Conservation (phyloP, 345 rosid genomes). For the Nasturtium officinale region DNA sequence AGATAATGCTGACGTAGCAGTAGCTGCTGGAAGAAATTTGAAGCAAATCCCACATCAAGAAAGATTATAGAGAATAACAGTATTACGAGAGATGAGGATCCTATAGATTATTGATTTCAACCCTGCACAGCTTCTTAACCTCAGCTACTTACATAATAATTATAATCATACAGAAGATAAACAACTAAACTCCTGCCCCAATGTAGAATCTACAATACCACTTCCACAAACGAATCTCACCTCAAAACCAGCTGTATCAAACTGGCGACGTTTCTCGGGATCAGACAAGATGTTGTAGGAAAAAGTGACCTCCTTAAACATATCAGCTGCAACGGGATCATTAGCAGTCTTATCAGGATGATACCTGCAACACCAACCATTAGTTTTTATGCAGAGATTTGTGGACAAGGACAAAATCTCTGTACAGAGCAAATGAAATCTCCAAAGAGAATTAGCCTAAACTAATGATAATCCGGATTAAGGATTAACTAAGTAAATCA, state of each 20-base stretch:
- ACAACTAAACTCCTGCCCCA: neutral
- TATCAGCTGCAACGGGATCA: slow-evolving; percentile 88
- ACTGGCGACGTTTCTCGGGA: slow-evolving; percentile 83
- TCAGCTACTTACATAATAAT: too few species aligned
- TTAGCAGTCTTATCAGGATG: slow-evolving; percentile 98
- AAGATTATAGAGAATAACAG: neutral
- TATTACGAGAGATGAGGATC: slow-evolving; percentile 6
- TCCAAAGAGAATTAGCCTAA: slow-evolving; percentile 21
- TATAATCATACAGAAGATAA: neutral
- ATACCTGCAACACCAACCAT: slow-evolving; percentile 62
- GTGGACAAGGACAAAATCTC: neutral
- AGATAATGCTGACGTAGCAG: neutral
- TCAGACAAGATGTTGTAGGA: slow-evolving; percentile 90
- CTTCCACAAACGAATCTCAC: slow-evolving; percentile 46
- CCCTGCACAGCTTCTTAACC: neutral
- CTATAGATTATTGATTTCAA: neutral
- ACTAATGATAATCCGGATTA: neutral
- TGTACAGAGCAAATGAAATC: neutral
- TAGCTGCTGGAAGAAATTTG: slow-evolving; percentile 10
- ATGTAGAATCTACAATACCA: neutral
- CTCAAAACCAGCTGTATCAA: slow-evolving; percentile 96
- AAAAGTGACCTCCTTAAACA: slow-evolving; percentile 94
- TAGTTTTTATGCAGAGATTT: neutral
- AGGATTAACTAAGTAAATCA: neutral
- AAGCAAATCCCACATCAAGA: neutral